Percentiles rank a stretch among this genome's conserved stretches.
These are phyloP conservation scores for Tuber melanosporum DNA, from an alignment of 495 filamentous ascomycete genomes.

Conservation along the genomic window DNA sequence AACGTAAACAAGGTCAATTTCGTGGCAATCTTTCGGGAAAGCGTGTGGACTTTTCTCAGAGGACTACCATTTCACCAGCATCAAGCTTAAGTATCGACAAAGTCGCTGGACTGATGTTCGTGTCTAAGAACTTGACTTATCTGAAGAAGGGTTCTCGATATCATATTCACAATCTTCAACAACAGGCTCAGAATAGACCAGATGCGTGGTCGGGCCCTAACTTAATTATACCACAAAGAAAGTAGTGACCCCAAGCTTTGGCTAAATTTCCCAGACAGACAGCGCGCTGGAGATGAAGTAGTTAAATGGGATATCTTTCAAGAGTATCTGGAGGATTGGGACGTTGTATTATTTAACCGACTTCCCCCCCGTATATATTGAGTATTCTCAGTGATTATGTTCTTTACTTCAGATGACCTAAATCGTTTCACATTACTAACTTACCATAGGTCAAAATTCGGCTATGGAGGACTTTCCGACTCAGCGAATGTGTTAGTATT, in stretches of 20 bases:
- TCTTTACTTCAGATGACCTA: constrained; percentile 7
- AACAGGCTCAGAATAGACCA: constrained; percentile 63
- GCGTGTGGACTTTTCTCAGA: constrained; percentile 20
- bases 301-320: constrained; percentile 82
- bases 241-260: constrained; percentile 59
- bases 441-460: constrained; percentile 58
- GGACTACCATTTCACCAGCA: constrained; percentile 95
- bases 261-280: constrained; percentile 65
- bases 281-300: constrained; percentile 61
- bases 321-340: constrained; percentile 87
- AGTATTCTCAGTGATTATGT: constrained; percentile 92
- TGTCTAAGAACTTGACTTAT: constrained; percentile 91
- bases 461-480: constrained; percentile 88
- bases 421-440: constrained; percentile 12
- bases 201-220: constrained; percentile 85
- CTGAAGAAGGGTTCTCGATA: constrained; percentile 76
- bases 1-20: no score
- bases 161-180: constrained; percentile 73
- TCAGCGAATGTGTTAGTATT: constrained; percentile 96
- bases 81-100: constrained; percentile 89
- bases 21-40: no score
- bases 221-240: constrained; percentile 60
- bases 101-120: constrained; percentile 83
- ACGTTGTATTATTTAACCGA: constrained; percentile 96
- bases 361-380: constrained; percentile 93